Evolutionary conservation across 768 basidiomycete genomes (phyloP).

Genomic region (Pholiota conissans): DNA sequence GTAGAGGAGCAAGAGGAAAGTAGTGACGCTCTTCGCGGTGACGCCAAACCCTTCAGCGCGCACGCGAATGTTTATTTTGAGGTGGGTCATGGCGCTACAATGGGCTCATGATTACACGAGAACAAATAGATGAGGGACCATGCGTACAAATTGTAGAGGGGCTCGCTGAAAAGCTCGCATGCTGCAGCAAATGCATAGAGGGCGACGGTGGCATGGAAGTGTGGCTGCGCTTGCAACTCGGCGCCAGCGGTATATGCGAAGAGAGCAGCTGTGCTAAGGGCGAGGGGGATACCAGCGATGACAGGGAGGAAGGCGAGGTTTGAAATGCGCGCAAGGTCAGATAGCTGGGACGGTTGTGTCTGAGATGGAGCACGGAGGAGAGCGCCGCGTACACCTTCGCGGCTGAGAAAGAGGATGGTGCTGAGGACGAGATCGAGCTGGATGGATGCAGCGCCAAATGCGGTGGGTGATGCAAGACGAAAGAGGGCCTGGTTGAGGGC

Average conservation of each 20-base stretch:
- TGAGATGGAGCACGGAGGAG: slow-evolving; percentile 56
- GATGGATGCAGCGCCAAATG: slow-evolving; percentile 88
- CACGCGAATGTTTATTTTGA: slow-evolving; percentile 71
- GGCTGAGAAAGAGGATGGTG: slow-evolving; percentile 86
- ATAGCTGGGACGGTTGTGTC: too few species aligned
- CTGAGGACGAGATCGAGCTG: slow-evolving; percentile 92
- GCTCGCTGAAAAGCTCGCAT: slow-evolving; percentile 80
- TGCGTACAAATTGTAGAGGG: slow-evolving; percentile 71
- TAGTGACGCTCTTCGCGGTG: slow-evolving; percentile 67
- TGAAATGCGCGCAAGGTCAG: too few species aligned
- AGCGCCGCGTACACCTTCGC: slow-evolving; percentile 92
- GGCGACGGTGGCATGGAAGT: slow-evolving; percentile 61
- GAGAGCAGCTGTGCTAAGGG: slow-evolving; percentile 46
- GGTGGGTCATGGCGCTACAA: slow-evolving; percentile 62
- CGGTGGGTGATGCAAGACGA: slow-evolving; percentile 78
- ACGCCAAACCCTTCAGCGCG: slow-evolving; percentile 87
- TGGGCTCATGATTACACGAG: too few species aligned
- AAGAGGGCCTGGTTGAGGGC: slow-evolving; percentile 85
- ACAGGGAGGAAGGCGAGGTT: slow-evolving; percentile 67
- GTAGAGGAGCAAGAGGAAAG: slow-evolving; percentile 64
- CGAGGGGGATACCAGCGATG: slow-evolving; percentile 65
- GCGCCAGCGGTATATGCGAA: slow-evolving; percentile 57
- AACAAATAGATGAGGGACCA: background rate
- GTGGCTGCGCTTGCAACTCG: slow-evolving; percentile 58
- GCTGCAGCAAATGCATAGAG: slow-evolving; percentile 77